phyloP scores from a whole-genome alignment of 2,329 filamentous ascomycete species.

The Dendrostoma leiphaemia region DNA sequence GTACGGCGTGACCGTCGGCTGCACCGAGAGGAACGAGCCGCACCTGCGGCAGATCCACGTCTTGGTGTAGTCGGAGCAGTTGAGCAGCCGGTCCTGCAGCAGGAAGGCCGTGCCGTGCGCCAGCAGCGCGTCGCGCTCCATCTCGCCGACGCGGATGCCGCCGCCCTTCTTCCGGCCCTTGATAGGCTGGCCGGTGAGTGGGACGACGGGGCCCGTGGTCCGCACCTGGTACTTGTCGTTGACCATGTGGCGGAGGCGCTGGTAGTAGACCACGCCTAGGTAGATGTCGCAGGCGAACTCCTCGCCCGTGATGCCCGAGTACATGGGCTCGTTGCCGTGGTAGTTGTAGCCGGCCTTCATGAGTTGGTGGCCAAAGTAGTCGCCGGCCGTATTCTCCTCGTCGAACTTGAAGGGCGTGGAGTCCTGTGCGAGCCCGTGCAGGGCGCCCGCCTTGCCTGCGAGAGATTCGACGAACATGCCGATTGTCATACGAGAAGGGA shows the following conservation, averaged over 20 bases:
- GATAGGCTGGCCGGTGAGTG: conserved; percentile 91
- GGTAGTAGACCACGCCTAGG: conserved; percentile 96
- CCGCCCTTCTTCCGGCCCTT: conserved; percentile 95
- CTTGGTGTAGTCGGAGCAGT: conserved; percentile 91
- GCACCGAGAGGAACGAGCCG: conserved; percentile 86
- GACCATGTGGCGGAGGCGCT: conserved; percentile 97
- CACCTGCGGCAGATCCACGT: conserved; percentile 88
- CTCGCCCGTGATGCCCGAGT: conserved; percentile 92
- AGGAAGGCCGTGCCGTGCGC: conserved; percentile 95
- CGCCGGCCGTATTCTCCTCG: conserved; percentile 85
- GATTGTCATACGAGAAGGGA: conserved; percentile 99
- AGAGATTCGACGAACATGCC: conserved; percentile 99
- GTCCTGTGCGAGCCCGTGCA: conserved; percentile 95
- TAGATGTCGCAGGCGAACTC: conserved; percentile 95
- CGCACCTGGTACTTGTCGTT: conserved; percentile 99
- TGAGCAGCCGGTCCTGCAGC: conserved; percentile 91
- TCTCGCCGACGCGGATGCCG: conserved; percentile 98
- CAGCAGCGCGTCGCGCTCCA: conserved; percentile 94
- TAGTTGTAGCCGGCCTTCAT: conserved; percentile 96
- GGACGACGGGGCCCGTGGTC: conserved; percentile 89
- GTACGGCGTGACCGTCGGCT: conserved; percentile 70
- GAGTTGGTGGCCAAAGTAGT: conserved; percentile 95
- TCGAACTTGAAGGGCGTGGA: conserved; percentile 93
- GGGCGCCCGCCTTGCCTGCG: conserved; percentile 88
- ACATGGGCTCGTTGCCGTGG: conserved; percentile 98